phyloP scores from a whole-genome alignment of 306 rosid genomes.

The Cicer pinnatifidum region DNA sequence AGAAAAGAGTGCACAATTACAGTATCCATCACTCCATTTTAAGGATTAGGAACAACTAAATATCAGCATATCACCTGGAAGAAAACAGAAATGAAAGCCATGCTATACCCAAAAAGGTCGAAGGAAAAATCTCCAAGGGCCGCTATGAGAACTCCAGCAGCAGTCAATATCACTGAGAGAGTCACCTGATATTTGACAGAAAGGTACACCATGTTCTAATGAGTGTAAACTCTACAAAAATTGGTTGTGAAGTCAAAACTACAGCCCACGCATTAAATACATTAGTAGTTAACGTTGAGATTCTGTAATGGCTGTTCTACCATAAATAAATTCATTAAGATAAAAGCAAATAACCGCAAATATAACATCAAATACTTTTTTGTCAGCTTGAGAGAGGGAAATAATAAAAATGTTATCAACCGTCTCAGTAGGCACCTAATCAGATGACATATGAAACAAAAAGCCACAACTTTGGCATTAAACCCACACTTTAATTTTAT shows the following conservation, averaged over 20 bases:
- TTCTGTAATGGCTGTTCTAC: conserved; percentile 25
- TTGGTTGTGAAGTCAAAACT: conserved; percentile 29
- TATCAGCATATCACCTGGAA: conserved; percentile 67
- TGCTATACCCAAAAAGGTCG: conserved; percentile 85
- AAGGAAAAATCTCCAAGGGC: conserved; percentile 93
- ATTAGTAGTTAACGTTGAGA: conserved; percentile 9
- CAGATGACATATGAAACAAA: background rate
- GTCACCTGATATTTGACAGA: conserved; percentile 66
- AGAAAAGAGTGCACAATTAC: conserved; percentile 38
- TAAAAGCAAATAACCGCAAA: background rate
- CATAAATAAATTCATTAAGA: conserved; percentile 11
- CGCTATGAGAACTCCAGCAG: conserved; percentile 88
- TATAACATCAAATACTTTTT: conserved; percentile 12
- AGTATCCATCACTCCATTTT: background rate
- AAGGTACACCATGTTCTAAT: background rate
- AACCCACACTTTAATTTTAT: conserved; percentile 4
- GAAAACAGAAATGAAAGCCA: conserved; percentile 92
- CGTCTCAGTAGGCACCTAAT: conserved; percentile 33
- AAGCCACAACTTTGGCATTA: conserved; percentile 15
- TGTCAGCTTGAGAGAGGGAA: conserved; percentile 22
- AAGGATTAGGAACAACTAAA: conserved; percentile 30
- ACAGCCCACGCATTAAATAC: conserved; percentile 18
- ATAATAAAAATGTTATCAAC: conserved; percentile 20
- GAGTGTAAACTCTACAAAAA: conserved; percentile 37
- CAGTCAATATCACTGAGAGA: conserved; percentile 78